phyloP scores from a whole-genome alignment of 257 asterid genomes.

The Solanum ossicruentum region DNA sequence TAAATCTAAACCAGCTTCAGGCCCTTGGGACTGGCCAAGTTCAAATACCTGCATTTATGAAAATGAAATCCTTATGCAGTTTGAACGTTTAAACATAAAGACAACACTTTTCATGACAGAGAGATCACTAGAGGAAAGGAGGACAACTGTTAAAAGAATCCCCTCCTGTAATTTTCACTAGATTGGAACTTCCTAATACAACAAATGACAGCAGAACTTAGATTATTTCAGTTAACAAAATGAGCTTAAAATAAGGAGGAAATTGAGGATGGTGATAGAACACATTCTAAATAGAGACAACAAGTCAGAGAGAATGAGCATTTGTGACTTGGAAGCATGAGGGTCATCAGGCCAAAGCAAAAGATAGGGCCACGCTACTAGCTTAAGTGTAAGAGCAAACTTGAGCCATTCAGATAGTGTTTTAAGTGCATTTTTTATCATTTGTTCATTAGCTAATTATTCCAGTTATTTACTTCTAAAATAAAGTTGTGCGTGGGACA shows the following conservation, averaged over 20 bases:
- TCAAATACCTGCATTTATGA: constrained; percentile 47
- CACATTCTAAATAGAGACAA: neutral
- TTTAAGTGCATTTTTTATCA: neutral
- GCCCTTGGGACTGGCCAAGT: constrained; percentile 67
- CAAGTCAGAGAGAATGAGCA: neutral
- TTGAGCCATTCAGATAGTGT: neutral
- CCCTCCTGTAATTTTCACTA: neutral
- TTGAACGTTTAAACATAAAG: neutral
- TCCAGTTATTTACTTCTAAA: neutral
- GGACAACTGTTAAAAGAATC: neutral
- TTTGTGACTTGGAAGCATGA: neutral
- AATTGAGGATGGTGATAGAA: neutral
- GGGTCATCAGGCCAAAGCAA: neutral
- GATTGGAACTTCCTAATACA: neutral
- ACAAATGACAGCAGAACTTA: neutral
- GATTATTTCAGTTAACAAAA: neutral
- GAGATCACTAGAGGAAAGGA: neutral
- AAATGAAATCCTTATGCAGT: neutral
- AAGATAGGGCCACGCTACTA: neutral
- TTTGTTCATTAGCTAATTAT: neutral
- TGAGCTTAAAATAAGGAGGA: neutral
- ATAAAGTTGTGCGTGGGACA: neutral
- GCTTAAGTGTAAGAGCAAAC: neutral
- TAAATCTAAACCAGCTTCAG: constrained; percentile 64
- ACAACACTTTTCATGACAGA: neutral